A percentile compares a stretch with the other conserved stretches of the same genome.
Evolutionary conservation across 305 asterid genomes (phyloP).

Genomic region (Solanum hybrid): DNA sequence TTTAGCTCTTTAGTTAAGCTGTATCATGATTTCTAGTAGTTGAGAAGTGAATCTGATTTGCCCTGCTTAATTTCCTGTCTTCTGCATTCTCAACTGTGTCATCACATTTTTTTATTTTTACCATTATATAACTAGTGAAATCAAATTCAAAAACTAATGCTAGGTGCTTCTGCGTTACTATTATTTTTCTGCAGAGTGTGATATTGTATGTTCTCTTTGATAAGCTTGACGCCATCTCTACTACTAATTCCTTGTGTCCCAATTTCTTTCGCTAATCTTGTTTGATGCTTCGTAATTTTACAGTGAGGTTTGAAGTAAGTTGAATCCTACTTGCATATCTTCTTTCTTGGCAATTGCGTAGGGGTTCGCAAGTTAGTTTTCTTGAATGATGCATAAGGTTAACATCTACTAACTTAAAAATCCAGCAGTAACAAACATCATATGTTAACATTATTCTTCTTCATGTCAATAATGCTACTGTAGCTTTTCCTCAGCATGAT

Average conservation of each 20-base stretch:
- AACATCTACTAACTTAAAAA: not conserved
- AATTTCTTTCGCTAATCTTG: not conserved
- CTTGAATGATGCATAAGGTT: not conserved
- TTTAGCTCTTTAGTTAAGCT: not conserved
- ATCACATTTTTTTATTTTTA: not conserved
- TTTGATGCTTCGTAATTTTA: not conserved
- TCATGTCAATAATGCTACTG: not conserved
- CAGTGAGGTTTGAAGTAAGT: not conserved
- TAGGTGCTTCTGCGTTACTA: not conserved
- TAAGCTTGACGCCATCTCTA: not conserved
- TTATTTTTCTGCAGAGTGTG: not conserved
- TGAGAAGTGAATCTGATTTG: not conserved
- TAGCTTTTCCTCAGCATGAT: slow-evolving; percentile 20
- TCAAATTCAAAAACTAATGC: not conserved
- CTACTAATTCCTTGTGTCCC: not conserved
- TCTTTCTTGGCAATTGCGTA: not conserved
- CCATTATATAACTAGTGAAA: not conserved
- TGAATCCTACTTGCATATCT: not conserved
- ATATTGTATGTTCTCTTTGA: not conserved
- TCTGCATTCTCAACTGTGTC: not conserved
- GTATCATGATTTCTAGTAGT: not conserved
- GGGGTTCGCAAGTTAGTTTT: not conserved
- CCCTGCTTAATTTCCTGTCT: not conserved
- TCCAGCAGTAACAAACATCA: not conserved
- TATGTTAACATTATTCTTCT: not conserved